phyloP scores from a whole-genome alignment of 495 filamentous ascomycete species.

The Sabuloglossum arenarium region DNA sequence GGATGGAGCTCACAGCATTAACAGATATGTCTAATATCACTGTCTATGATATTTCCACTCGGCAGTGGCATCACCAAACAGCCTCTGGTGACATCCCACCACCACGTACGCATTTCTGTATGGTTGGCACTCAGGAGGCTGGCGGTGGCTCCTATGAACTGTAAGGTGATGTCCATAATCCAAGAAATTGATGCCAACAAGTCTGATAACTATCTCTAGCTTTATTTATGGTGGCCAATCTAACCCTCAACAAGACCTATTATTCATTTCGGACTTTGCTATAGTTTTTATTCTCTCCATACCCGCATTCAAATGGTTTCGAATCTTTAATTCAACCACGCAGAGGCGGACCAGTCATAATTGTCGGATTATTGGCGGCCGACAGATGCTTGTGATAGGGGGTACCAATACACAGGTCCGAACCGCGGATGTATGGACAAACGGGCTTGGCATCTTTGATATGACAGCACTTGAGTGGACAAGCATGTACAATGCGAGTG shows the following conservation, averaged over 20 bases:
- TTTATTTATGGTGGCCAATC: neutral
- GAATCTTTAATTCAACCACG: neutral
- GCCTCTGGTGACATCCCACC: neutral
- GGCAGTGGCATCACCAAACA: neutral
- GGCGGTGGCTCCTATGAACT: neutral
- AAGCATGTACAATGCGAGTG: neutral
- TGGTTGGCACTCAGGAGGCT: neutral
- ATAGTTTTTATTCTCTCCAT: neutral
- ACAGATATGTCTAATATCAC: neutral
- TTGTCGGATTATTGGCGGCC: neutral
- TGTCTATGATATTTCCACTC: neutral
- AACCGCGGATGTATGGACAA: neutral
- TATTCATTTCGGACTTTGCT: neutral
- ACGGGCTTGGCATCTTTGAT: slow-evolving; percentile 1
- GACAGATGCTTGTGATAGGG: slow-evolving; percentile 1
- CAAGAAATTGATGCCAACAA: no score
- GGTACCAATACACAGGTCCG: neutral
- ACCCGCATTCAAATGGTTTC: neutral
- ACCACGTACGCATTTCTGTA: neutral
- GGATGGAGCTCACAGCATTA: neutral
- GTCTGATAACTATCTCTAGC: neutral
- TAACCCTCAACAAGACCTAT: neutral
- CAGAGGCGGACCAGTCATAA: neutral
- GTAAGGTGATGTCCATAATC: no score
- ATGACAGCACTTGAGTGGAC: neutral